Conservation (phyloP, 2,329 filamentous ascomycete genomes). For the Sarocladiaceae sp. region DNA sequence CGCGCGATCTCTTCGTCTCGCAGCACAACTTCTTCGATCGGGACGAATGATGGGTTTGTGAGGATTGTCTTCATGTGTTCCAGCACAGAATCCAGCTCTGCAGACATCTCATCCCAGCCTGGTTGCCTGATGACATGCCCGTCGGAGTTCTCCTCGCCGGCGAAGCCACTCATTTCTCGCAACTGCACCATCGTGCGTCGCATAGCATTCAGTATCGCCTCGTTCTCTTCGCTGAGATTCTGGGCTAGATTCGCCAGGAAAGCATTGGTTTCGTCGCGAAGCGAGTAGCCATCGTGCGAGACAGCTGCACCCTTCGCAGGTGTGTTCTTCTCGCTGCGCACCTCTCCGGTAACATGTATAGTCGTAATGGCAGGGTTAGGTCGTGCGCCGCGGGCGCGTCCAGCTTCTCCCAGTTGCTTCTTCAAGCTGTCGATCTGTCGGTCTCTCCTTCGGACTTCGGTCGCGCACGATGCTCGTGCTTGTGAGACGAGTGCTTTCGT, state of each 20-base stretch:
- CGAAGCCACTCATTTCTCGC: constrained; percentile 61
- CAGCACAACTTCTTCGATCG: constrained; percentile 89
- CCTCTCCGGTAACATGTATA: constrained; percentile 53
- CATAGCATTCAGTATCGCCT: constrained; percentile 69
- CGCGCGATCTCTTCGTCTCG: constrained; percentile 86
- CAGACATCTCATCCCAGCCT: constrained; percentile 61
- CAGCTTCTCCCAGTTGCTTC: constrained; percentile 73
- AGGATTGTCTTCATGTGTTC: constrained; percentile 78
- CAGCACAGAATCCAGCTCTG: constrained; percentile 72
- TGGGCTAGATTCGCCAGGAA: constrained; percentile 84
- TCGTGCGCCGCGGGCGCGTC: constrained; percentile 54
- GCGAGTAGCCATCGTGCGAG: constrained; percentile 49
- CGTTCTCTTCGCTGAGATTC: constrained; percentile 87
- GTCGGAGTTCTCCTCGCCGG: constrained; percentile 22
- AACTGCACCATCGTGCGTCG: constrained; percentile 67
- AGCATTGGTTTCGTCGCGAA: constrained; percentile 84
- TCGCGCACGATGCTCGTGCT: constrained; percentile 80
- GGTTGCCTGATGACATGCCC: constrained; percentile 29
- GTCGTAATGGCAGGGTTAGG: constrained; percentile 51
- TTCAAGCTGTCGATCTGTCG: constrained; percentile 85
- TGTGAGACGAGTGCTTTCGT: constrained; percentile 78
- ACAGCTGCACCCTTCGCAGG: constrained; percentile 11
- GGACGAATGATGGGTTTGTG: constrained; percentile 94
- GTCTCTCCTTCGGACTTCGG: constrained; percentile 87
- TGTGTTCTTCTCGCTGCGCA: constrained; percentile 39